Evolutionary conservation across 176 grass and related monocot species (phyloP).

Genomic region (Musa beccarii): DNA sequence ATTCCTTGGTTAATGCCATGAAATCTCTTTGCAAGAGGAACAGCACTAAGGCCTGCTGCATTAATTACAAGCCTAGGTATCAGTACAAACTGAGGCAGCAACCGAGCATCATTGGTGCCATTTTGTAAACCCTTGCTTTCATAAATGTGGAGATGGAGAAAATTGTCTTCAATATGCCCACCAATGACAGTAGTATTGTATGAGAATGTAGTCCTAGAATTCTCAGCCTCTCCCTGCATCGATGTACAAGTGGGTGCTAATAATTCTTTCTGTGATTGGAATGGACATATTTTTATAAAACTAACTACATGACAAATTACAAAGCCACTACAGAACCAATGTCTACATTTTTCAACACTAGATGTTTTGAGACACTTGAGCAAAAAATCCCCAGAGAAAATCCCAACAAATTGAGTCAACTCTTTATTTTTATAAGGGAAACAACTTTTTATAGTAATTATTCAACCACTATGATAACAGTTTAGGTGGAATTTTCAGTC

Average conservation of each 20-base stretch:
- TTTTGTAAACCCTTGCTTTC: constrained; percentile 51
- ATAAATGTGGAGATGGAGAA: constrained; percentile 54
- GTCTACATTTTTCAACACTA: not conserved
- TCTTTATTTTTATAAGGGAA: no score
- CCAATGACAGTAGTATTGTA: constrained; percentile 60
- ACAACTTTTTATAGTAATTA: no score
- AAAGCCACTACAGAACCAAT: no score
- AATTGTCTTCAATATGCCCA: constrained; percentile 52
- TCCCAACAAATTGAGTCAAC: not conserved
- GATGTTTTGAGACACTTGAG: not conserved
- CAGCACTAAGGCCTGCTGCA: constrained; percentile 80
- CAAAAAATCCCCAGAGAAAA: not conserved
- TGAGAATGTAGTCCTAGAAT: constrained; percentile 48
- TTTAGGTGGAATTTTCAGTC: not conserved
- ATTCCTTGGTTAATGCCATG: constrained; percentile 39
- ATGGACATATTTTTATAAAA: not conserved
- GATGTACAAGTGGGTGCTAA: constrained; percentile 7
- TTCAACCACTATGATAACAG: no score
- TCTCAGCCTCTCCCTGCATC: constrained; percentile 83
- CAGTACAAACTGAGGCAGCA: constrained; percentile 50
- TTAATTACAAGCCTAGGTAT: constrained; percentile 74
- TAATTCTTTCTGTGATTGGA: not conserved
- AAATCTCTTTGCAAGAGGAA: constrained; percentile 84
- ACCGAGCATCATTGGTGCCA: constrained; percentile 22
- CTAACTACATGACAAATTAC: not conserved